Conservation (phyloP, 441 rosid species). For the Mallotus japonicus region DNA sequence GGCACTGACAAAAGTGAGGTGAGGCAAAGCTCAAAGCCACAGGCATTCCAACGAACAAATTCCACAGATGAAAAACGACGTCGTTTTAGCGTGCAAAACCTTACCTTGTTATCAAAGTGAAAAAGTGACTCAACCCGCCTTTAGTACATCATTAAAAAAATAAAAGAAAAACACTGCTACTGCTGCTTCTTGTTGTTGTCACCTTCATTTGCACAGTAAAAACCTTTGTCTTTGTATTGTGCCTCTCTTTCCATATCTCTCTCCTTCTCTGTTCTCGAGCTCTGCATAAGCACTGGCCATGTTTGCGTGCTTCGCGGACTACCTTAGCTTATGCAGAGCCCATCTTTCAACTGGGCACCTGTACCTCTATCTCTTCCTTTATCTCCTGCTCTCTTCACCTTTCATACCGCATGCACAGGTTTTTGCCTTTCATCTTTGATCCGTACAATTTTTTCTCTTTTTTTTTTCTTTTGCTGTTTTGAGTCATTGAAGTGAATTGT, state of each 20-base stretch:
- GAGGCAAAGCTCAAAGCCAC: neutral
- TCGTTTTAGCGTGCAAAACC: neutral
- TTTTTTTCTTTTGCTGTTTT: neutral
- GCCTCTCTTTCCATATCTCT: neutral
- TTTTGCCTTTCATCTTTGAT: conserved; percentile 27
- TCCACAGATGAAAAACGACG: neutral
- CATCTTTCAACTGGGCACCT: conserved; percentile 31
- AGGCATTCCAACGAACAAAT: neutral
- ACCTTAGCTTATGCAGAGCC: conserved; percentile 51
- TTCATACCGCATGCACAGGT: conserved; percentile 31
- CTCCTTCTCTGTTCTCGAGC: conserved; percentile 32
- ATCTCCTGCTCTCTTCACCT: conserved; percentile 30
- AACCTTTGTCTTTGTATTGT: conserved; percentile 16
- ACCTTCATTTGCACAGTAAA: conserved; percentile 31
- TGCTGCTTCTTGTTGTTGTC: conserved; percentile 17
- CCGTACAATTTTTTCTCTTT: conserved; percentile 11
- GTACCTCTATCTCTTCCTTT: conserved; percentile 24
- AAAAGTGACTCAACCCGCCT: conserved; percentile 1
- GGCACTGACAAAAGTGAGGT: conserved; percentile 21
- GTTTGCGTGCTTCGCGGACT: conserved; percentile 50
- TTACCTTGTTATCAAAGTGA: too few species aligned
- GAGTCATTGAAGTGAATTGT: conserved; percentile 26
- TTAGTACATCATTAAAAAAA: neutral
- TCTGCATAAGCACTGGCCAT: conserved; percentile 53
- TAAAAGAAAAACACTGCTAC: too few species aligned